phyloP scores from a whole-genome alignment of 23 red algal genomes.

The Pyropia yezoensis region DNA sequence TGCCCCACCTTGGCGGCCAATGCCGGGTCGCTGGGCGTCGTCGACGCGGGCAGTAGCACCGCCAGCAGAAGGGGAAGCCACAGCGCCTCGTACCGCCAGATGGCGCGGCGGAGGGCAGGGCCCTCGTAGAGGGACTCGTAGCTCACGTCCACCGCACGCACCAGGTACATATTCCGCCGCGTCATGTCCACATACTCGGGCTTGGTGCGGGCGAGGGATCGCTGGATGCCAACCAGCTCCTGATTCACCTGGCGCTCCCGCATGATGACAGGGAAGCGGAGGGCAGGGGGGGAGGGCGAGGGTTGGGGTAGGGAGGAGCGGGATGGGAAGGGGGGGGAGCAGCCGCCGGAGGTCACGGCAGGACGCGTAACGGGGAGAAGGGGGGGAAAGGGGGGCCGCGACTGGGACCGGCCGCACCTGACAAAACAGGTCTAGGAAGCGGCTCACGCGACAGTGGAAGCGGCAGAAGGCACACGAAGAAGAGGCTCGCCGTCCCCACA shows the following conservation, averaged over 20 bases:
- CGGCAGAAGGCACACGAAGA: too few species aligned
- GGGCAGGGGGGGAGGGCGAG: too few species aligned
- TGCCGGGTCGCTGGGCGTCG: constrained; percentile 1
- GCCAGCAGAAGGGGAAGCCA: constrained; percentile 52
- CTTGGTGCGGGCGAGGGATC: constrained; percentile 40
- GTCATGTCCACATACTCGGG: constrained; percentile 38
- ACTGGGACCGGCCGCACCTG: too few species aligned
- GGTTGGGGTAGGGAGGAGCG: too few species aligned
- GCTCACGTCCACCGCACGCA: constrained; percentile 57
- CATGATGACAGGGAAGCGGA: too few species aligned
- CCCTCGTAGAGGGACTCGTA: constrained; percentile 53
- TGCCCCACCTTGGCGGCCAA: constrained; percentile 37
- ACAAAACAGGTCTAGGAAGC: too few species aligned
- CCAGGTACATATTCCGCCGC: constrained; percentile 42
- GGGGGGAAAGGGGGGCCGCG: too few species aligned
- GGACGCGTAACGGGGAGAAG: too few species aligned
- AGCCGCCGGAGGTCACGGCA: too few species aligned
- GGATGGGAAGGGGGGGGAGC: too few species aligned
- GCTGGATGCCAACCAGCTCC: constrained; percentile 34
- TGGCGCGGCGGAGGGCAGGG: constrained; percentile 37
- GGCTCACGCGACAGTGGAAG: too few species aligned
- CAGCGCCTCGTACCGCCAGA: constrained; percentile 66
- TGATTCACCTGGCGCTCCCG: not conserved
- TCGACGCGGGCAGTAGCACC: constrained; percentile 14
- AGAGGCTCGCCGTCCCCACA: too few species aligned